Evolutionary conservation across 2,329 filamentous ascomycete genomes (phyloP).

Genomic region (Verticillium nonalfalfae): DNA sequence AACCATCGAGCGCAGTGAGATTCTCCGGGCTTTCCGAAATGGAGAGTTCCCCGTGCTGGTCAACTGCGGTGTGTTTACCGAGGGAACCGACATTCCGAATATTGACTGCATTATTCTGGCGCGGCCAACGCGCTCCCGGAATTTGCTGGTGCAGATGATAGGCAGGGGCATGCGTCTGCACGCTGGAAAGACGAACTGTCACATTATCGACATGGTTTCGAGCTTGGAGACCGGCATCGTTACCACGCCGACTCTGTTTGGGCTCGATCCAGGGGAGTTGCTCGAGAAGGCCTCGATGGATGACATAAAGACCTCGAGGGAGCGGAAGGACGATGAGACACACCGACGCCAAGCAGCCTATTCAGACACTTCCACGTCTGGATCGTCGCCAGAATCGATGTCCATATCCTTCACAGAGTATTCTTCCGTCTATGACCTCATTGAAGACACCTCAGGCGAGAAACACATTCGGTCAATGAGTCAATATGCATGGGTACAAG

Average conservation of each 20-base stretch:
- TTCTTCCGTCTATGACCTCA: slow-evolving; percentile 82
- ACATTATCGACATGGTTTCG: slow-evolving; percentile 94
- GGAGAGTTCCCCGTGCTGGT: slow-evolving; percentile 80
- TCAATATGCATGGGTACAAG: slow-evolving; percentile 73
- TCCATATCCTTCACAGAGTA: slow-evolving; percentile 83
- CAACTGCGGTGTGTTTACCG: slow-evolving; percentile 95
- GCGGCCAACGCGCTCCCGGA: slow-evolving; percentile 85
- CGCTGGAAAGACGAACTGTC: slow-evolving; percentile 77
- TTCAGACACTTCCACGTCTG: background rate
- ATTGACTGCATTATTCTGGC: slow-evolving; percentile 90
- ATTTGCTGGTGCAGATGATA: slow-evolving; percentile 95
- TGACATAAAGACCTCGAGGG: slow-evolving; percentile 51
- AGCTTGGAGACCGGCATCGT: slow-evolving; percentile 78
- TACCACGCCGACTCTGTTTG: slow-evolving; percentile 87
- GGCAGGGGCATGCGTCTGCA: slow-evolving; percentile 84
- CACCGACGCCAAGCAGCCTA: slow-evolving; percentile 19
- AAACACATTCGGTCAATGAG: slow-evolving; percentile 72
- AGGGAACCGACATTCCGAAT: slow-evolving; percentile 96
- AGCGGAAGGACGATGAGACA: slow-evolving; percentile 37
- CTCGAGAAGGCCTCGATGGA: slow-evolving; percentile 59
- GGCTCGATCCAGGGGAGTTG: slow-evolving; percentile 76
- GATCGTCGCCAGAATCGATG: slow-evolving; percentile 11
- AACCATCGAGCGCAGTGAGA: slow-evolving; percentile 58
- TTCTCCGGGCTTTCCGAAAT: slow-evolving; percentile 68
- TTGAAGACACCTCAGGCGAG: slow-evolving; percentile 75